Evolutionary conservation across 2,329 filamentous ascomycete species (phyloP).

Genomic region (Ophiostoma sp.): DNA sequence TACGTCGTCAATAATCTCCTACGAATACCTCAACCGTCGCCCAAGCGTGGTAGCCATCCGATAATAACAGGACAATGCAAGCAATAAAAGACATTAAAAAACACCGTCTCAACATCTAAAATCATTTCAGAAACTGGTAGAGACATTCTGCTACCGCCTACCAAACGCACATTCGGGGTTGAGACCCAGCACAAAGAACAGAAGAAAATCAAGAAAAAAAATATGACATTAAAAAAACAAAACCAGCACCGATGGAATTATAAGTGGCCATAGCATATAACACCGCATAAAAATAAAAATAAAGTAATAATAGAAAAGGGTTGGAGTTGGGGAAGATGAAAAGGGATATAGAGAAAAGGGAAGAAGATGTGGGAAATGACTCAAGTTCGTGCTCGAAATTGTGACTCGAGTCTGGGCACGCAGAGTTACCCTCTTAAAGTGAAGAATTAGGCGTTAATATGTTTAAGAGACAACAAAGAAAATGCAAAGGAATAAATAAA

Average conservation of each 20-base stretch:
- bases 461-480: background rate
- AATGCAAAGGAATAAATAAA: background rate
- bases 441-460: background rate
- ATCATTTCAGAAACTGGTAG: background rate
- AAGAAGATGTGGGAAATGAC: background rate
- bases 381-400: background rate
- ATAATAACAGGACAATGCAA: background rate
- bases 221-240: background rate
- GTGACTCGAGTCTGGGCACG: background rate
- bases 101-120: background rate
- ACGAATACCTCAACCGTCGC: background rate
- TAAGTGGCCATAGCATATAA: constrained; percentile 19
- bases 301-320: background rate
- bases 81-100: background rate
- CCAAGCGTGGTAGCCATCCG: background rate
- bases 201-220: constrained; percentile 8
- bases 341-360: background rate
- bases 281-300: constrained; percentile 19
- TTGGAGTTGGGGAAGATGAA: background rate
- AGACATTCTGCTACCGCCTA: background rate
- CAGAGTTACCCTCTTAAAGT: background rate
- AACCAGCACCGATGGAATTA: constrained; percentile 14
- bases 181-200: background rate
- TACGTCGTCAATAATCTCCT: background rate
- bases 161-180: background rate